These are phyloP conservation scores for Pulveroboletus ravenelii DNA, from an alignment of 768 basidiomycete genomes.

Conservation along the genomic window DNA sequence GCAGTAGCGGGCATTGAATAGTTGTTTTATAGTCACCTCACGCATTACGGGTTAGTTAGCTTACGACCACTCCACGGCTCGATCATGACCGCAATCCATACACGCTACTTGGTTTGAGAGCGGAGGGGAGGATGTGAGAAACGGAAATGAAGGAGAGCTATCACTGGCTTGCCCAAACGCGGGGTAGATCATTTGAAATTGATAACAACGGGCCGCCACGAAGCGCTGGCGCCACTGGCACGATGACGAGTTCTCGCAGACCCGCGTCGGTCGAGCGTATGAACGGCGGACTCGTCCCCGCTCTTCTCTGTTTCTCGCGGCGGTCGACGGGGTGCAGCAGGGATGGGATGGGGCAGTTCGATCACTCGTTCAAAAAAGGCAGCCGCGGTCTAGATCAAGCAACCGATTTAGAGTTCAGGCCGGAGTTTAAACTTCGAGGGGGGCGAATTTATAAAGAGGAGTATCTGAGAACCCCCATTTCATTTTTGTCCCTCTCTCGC, in stretches of 20 bases:
- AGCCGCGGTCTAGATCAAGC: constrained; percentile 20
- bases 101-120: neutral
- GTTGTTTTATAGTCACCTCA: constrained; percentile 19
- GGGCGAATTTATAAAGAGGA: constrained; percentile 40
- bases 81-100: constrained; percentile 17
- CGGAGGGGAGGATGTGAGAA: neutral
- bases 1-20: constrained; percentile 10
- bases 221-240: neutral
- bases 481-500: constrained; percentile 36
- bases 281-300: neutral
- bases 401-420: constrained; percentile 26
- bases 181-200: constrained; percentile 23
- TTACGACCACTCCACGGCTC: constrained; percentile 20
- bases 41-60: constrained; percentile 14
- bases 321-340: neutral
- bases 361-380: constrained; percentile 14
- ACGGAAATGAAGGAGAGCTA: constrained; percentile 13
- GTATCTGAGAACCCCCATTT: constrained; percentile 28
- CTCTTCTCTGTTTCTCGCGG: neutral
- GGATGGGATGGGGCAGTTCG: neutral
- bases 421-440: constrained; percentile 48
- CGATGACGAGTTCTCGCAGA: constrained; percentile 2
- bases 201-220: constrained; percentile 12
- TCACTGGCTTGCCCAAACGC: neutral
- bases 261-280: neutral